Conservation (phyloP, 2,329 filamentous ascomycete species). For the Trichoderma gracile region DNA sequence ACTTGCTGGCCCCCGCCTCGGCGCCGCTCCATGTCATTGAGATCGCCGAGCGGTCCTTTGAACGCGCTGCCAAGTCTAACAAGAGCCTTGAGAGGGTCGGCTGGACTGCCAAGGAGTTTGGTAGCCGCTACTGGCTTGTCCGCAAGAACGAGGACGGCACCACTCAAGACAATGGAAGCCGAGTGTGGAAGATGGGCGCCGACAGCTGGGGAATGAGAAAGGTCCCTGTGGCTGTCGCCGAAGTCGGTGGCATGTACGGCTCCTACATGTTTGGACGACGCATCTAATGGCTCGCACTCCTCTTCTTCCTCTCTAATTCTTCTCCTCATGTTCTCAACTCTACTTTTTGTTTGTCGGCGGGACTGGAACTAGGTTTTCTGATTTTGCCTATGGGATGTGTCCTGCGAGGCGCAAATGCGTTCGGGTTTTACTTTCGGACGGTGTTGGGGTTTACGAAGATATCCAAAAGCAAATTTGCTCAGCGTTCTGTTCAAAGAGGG, state of each 20-base stretch:
- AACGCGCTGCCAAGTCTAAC: constrained; percentile 62
- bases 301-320: background rate
- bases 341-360: background rate
- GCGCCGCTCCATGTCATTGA: constrained; percentile 76
- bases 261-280: constrained; percentile 64
- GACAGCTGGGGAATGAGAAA: constrained; percentile 86
- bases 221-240: constrained; percentile 85
- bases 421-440: constrained; percentile 17
- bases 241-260: constrained; percentile 93
- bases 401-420: constrained; percentile 4
- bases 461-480: constrained; percentile 24
- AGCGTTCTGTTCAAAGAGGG: constrained; percentile 9
- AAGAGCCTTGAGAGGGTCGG: constrained; percentile 62
- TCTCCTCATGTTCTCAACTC: background rate
- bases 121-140: constrained; percentile 68
- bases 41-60: constrained; percentile 67
- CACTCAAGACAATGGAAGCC: constrained; percentile 49
- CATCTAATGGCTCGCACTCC: constrained; percentile 41
- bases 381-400: background rate
- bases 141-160: constrained; percentile 46
- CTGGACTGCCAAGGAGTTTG: constrained; percentile 71
- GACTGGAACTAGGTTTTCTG: background rate
- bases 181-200: constrained; percentile 82
- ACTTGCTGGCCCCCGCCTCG: constrained; percentile 59
- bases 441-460: constrained; percentile 26